Conservation (phyloP, 768 basidiomycete species). For the Filobasidium wieringae region DNA sequence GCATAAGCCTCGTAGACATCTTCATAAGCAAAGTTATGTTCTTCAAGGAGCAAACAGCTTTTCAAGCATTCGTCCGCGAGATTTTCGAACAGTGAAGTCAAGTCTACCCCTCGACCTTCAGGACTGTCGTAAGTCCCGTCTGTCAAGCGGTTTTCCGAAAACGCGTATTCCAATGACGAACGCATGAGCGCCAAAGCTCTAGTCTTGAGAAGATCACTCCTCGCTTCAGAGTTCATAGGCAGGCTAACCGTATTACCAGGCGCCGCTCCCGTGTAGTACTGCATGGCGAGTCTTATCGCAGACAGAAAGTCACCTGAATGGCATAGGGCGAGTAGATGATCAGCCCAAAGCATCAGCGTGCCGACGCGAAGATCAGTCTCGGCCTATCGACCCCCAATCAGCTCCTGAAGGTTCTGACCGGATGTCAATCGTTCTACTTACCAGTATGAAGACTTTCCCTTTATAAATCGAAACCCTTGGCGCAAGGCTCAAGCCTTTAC, state of each 20-base stretch:
- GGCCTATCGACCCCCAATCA: not conserved
- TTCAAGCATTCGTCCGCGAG: constrained; percentile 56
- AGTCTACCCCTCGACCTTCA: constrained; percentile 82
- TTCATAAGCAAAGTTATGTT: constrained; percentile 56
- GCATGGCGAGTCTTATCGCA: constrained; percentile 73
- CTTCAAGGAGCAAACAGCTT: constrained; percentile 20
- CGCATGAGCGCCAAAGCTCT: constrained; percentile 71
- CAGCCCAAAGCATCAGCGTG: constrained; percentile 86
- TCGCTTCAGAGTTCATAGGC: constrained; percentile 53
- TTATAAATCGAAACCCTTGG: constrained; percentile 53
- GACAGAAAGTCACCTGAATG: constrained; percentile 75
- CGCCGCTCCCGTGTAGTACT: constrained; percentile 63
- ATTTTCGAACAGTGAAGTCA: constrained; percentile 76
- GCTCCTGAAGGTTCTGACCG: not conserved
- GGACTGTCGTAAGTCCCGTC: constrained; percentile 72
- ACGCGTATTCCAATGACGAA: constrained; percentile 77
- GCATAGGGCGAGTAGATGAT: constrained; percentile 71
- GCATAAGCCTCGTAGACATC: constrained; percentile 86
- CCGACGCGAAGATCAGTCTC: constrained; percentile 54
- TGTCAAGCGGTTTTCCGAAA: constrained; percentile 87
- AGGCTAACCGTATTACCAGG: constrained; percentile 79
- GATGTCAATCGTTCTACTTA: too few species aligned
- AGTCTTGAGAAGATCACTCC: constrained; percentile 56
- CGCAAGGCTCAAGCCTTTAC: constrained; percentile 44
- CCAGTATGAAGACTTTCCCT: constrained; percentile 80